Conservation (phyloP, 2,329 filamentous ascomycete species). For the Colletotrichum tropicale region DNA sequence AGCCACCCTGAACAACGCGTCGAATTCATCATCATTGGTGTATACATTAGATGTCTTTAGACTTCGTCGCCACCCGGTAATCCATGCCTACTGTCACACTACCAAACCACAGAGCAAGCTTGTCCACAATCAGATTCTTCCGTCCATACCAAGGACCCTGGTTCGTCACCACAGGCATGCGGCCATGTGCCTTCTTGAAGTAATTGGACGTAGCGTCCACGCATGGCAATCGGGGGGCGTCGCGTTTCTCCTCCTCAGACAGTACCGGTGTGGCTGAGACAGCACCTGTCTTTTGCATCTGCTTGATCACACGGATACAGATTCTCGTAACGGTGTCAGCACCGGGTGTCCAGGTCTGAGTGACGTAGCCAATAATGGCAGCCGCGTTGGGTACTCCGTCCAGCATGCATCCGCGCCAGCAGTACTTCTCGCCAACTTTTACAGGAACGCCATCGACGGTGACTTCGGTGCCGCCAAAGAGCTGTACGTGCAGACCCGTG, state of each 20-base stretch:
- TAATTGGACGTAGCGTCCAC: constrained; percentile 35
- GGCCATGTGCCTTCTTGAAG: constrained; percentile 36
- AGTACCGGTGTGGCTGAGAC: neutral
- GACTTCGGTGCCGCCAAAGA: constrained; percentile 59
- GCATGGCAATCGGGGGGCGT: constrained; percentile 25
- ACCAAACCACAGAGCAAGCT: constrained; percentile 32
- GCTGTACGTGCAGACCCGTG: constrained; percentile 66
- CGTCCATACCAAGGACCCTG: constrained; percentile 40
- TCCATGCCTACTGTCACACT: constrained; percentile 34
- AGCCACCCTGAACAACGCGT: neutral
- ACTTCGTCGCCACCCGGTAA: constrained; percentile 26
- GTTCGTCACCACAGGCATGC: constrained; percentile 39
- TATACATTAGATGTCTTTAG: constrained; percentile 26
- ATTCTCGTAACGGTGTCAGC: constrained; percentile 58
- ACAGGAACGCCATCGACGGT: constrained; percentile 58
- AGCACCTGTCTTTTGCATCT: constrained; percentile 43
- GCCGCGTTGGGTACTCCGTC: constrained; percentile 69
- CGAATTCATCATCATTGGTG: neutral
- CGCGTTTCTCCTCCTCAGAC: constrained; percentile 7
- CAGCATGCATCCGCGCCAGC: constrained; percentile 71
- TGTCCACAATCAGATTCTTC: constrained; percentile 31
- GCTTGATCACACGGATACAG: constrained; percentile 52
- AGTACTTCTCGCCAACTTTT: constrained; percentile 52
- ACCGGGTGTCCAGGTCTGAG: constrained; percentile 71
- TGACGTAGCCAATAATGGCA: constrained; percentile 68